Percentiles rank a stretch among this genome's conserved stretches.
These are phyloP conservation scores for Clathrospora elynae DNA, from an alignment of 2,329 filamentous ascomycete species.

Conservation along the genomic window DNA sequence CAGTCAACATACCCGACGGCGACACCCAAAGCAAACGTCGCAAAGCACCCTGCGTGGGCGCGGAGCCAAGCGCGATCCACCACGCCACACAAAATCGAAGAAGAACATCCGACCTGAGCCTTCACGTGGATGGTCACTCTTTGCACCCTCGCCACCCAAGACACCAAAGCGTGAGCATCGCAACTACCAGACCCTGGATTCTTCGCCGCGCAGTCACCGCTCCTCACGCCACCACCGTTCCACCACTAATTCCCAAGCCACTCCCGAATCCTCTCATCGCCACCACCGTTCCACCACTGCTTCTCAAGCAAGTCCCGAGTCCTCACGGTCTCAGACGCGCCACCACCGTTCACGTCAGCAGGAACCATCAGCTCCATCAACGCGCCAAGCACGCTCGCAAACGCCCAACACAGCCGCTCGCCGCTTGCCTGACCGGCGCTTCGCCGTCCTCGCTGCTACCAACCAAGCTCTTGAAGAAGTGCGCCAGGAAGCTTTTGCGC, in stretches of 20 bases:
- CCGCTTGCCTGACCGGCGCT: conserved; percentile 45
- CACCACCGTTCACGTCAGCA: conserved; percentile 38
- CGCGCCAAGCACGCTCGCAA: conserved; percentile 36
- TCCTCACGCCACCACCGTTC: conserved; percentile 35
- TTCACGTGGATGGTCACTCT: conserved; percentile 38
- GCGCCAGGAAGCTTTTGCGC: conserved; percentile 44
- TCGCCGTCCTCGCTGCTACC: conserved; percentile 46
- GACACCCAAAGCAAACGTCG: conserved; percentile 42
- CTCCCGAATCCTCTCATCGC: conserved; percentile 27
- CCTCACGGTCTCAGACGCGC: conserved; percentile 31
- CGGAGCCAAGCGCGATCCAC: conserved; percentile 46
- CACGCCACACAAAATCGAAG: conserved; percentile 39
- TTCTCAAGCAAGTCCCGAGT: conserved; percentile 16
- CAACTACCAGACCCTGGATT: conserved; percentile 36
- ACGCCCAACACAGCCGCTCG: conserved; percentile 43
- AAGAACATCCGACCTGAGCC: conserved; percentile 32
- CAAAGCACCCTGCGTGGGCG: conserved; percentile 43
- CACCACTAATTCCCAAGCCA: conserved; percentile 10
- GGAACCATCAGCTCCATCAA: conserved; percentile 27
- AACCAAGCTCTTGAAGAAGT: conserved; percentile 45
- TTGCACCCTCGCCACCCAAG: conserved; percentile 40
- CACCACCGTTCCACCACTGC: conserved; percentile 29
- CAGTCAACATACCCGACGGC: conserved; percentile 39
- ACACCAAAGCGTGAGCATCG: conserved; percentile 29
- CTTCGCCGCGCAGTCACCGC: conserved; percentile 38